A percentile compares a stretch with the other conserved stretches of the same genome.
These are phyloP conservation scores for Eucalyptus shirleyi DNA, from an alignment of 345 rosid genomes.

Conservation along the genomic window DNA sequence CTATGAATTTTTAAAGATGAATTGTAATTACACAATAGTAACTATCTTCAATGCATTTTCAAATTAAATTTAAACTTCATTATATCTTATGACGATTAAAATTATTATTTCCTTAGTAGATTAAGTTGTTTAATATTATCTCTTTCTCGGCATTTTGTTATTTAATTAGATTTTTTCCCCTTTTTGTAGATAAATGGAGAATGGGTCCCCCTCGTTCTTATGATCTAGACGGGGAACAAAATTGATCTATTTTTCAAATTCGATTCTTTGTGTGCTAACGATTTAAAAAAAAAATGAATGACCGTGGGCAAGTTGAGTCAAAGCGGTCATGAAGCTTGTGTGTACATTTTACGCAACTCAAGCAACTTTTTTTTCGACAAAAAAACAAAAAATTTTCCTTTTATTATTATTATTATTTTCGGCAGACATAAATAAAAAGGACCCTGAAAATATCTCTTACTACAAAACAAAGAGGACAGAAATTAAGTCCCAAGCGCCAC, in stretches of 20 bases:
- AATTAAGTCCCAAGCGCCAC: not conserved
- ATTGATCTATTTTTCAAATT: not conserved
- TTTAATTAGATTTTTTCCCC: not conserved
- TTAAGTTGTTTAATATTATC: not conserved
- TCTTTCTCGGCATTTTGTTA: not conserved
- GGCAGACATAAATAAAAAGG: not conserved
- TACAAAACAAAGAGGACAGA: not conserved
- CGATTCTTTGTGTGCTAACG: not conserved
- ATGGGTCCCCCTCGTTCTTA: not conserved
- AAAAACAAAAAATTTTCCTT: not conserved
- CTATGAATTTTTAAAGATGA: fast-evolving
- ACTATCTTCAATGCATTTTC: not conserved
- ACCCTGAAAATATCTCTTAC: not conserved
- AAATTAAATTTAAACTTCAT: not conserved
- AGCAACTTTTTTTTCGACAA: not conserved
- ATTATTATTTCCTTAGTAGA: fast-evolving
- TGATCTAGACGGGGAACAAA: not conserved
- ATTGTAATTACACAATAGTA: not conserved
- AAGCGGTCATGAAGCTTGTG: not conserved
- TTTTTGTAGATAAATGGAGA: not conserved
- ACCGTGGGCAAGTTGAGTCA: not conserved
- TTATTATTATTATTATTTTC: not conserved
- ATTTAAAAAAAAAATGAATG: not conserved
- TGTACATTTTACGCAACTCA: not conserved
- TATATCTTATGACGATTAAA: fast-evolving